Percentiles rank a stretch among this genome's conserved stretches.
These are phyloP conservation scores for Viridothelium virens DNA, from an alignment of 495 filamentous ascomycete species.

Conservation along the genomic window DNA sequence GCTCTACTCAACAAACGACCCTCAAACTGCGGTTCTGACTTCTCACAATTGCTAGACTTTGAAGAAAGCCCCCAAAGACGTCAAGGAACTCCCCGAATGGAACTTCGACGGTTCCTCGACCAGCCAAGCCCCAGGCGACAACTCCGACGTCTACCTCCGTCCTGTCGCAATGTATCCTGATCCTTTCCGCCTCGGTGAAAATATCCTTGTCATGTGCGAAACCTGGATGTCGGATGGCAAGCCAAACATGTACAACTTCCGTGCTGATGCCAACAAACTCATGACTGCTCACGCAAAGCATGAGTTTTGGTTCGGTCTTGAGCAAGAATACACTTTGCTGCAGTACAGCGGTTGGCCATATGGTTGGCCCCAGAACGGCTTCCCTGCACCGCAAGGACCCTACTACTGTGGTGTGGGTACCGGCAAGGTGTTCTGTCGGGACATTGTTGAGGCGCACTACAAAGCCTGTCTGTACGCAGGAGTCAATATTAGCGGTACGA, in stretches of 20 bases:
- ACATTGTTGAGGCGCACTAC: constrained; percentile 98
- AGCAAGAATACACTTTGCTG: constrained; percentile 95
- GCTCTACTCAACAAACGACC: not conserved
- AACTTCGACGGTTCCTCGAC: constrained; percentile 98
- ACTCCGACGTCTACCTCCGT: constrained; percentile 97
- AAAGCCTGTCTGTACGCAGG: constrained; percentile 89
- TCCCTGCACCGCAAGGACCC: constrained; percentile 91
- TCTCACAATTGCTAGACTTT: constrained; percentile 57
- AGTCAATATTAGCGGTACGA: constrained; percentile 94
- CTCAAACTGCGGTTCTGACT: constrained; percentile 18
- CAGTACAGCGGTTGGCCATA: constrained; percentile 80
- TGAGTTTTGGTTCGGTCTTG: constrained; percentile 94
- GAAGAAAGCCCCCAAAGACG: constrained; percentile 48
- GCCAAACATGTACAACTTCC: constrained; percentile 98
- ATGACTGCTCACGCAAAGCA: constrained; percentile 81
- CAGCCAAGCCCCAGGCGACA: constrained; percentile 86
- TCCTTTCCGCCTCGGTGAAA: constrained; percentile 74
- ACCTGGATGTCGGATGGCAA: constrained; percentile 94
- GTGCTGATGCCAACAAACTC: constrained; percentile 75
- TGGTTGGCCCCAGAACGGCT: constrained; percentile 94
- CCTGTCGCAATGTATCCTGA: constrained; percentile 87
- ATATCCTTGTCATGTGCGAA: constrained; percentile 90
- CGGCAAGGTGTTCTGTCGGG: constrained; percentile 95
- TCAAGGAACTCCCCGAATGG: constrained; percentile 92
- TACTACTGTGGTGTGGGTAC: constrained; percentile 99